Evolutionary conservation across 371 early-diverging fungal genomes (phyloP), one percentile per base, ranked within the genome.

Genomic region (Lichtheimia corymbifera): DNA sequence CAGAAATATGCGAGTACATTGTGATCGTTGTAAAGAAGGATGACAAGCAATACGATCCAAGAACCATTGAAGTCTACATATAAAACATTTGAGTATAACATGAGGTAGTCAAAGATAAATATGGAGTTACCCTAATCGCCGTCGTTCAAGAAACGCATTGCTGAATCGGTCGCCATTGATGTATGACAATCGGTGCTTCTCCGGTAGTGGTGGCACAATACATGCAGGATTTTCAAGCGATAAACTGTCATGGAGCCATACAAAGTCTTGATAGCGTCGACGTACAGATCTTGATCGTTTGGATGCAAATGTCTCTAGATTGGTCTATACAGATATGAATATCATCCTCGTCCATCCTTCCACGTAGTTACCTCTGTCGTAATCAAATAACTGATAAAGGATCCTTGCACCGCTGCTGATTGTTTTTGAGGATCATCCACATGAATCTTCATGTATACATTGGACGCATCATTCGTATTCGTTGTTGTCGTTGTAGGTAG

Each of bases 121-220:
- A n/a, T n/a, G 2, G 52, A 7, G n/a, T 51, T 76, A 81, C 84
- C 86, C 83, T 51, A 78, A 77, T 61, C 91, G 71, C 44, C 97
- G 79, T 70, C 88, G 88, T 59, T 92, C 92, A 15, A 96, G 85
- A 83, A 97, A 97, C 43, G 91, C 90, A 13, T 84, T 76, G 68
- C 89, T 85, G 73, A 97, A 97, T 49, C 98, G 79, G 71, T 96
- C 93, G 18, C 97, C 96, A 44, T 95, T 94, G n/a, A 97, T 65
- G 65, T 95, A 97, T 68, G 93, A 94, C 72, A 93, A 73, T 55
- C 95, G 89, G 67, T 93, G 91, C 68, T 93, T 95, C 55, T 91
- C 95, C 0, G 98, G 97, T 27, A 96, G 74, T 6, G 97, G 95
- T 41, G 97, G 96, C 1, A 96, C 72, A n/a, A 96, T 87, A 55